Base-by-base conservation (phyloP, 1,139 yeast species). In the Starmera stellimalicola region DNA sequence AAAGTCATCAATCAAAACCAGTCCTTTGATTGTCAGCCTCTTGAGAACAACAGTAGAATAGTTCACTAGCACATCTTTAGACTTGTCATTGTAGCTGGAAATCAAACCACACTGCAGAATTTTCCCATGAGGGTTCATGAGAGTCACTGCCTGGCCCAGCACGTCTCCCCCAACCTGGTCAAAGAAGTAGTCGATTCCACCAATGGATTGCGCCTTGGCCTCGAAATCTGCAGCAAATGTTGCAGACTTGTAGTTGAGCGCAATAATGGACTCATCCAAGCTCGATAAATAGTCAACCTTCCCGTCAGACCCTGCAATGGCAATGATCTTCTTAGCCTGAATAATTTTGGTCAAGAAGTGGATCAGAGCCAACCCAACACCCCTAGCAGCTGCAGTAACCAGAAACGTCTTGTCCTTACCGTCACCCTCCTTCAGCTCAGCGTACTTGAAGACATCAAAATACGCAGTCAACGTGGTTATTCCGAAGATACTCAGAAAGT, bases 361-460 rank as follows among this genome's bases (percentile, higher is more conserved):
- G 27, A 75, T 70, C 24, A 64, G 75, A 36, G 68, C 56, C n/a
- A 75, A 63, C 19, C 87, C 85, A 25, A 78, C 77, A 18, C 83
- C 83, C 40, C 87, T 79, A 7, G 81, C 70, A 18, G 85, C 85
- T 37, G 82, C 84, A 18, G 80, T 70, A 24, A 77, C 63, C 31
- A 74, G 52, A 35, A 73, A 67, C 8, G 62, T 53, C 38, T 65
- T 64, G 19, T 60, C 64, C 20, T 45, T 48, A 12, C 46, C 51
- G n/a, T 47, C 49, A 8, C 52, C 52, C 29, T 57, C 57, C 37
- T 61, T 52, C 40, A 70, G 45, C 30, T 61, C 54, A 19, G 68
- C 70, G 35, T 67, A 61, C 26, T 65, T 64, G 38, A 51, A 56
- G 39, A 75, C 62, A 10, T 77, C 79, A 43, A 67, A 58, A 55